Evolutionary conservation across 202 grass and related monocot species (phyloP).

Genomic region (Musa balbisiana): DNA sequence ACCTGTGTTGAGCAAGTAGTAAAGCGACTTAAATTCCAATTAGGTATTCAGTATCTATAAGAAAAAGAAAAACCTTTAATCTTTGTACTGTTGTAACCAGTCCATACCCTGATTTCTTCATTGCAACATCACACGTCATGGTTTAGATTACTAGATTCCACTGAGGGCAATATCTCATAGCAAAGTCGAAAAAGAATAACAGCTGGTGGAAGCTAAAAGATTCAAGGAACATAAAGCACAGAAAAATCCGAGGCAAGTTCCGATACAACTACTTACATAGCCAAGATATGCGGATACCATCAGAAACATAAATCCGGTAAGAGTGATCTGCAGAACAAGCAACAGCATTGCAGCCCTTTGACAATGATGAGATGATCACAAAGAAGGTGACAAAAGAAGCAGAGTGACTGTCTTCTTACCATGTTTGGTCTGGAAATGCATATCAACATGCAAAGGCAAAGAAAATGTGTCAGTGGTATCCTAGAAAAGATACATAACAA

Average conservation of each 20-base stretch:
- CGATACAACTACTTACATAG: conserved; percentile 61
- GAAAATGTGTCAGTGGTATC: conserved; percentile 22
- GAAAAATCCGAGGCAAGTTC: conserved; percentile 7
- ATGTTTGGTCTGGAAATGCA: conserved; percentile 79
- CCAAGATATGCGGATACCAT: conserved; percentile 64
- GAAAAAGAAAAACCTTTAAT: too few relatives aligned
- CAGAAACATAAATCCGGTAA: conserved; percentile 75
- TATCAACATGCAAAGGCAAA: conserved; percentile 25
- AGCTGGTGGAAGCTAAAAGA: too few relatives aligned
- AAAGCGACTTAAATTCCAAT: too few relatives aligned
- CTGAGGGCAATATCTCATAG: neutral
- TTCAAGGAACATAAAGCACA: neutral
- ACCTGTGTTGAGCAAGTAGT: too few relatives aligned
- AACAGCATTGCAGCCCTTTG: neutral
- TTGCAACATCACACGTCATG: neutral
- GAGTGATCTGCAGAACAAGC: conserved; percentile 62
- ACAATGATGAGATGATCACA: neutral
- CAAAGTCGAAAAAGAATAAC: too few relatives aligned
- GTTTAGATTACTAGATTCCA: neutral
- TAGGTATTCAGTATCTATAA: too few relatives aligned
- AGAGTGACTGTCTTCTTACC: conserved; percentile 50
- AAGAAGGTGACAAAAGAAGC: neutral
- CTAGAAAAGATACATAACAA: neutral
- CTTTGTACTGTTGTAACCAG: too few relatives aligned
- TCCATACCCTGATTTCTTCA: too few relatives aligned